Evolutionary conservation across 2,329 filamentous ascomycete genomes (phyloP), one percentile per base, ranked within the genome.

Genomic region (Fusarium staphyleae): DNA sequence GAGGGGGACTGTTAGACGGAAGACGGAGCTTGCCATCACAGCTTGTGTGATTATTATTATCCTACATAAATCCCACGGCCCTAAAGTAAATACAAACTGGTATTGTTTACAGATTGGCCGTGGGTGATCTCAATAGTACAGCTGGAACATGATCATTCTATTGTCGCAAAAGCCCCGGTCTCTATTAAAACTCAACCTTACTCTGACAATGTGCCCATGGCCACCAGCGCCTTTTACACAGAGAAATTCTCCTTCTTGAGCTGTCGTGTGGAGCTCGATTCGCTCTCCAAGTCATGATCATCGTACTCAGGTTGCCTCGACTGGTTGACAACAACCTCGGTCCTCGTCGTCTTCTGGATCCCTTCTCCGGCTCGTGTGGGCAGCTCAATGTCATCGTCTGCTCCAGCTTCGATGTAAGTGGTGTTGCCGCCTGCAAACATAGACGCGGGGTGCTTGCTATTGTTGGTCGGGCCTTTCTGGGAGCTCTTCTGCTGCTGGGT

Each of bases 301-400:
- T 67, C 65, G 11, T 58, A 55, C 8, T 62, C 62, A 1, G 60
- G 60, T 2, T 48, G 42, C 9, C 52, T 48, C 4, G 51, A 48
- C 9, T 55, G 53, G n/a, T 66, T 68, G 10, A 68, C 52, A 0
- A 60, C 37, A 2, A 68, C 60, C 5, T 68, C 66, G 0, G 57
- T 68, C 4, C 62, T 60, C 6, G 62, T 66, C 5, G 66, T 68
- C 55, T 68, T 68, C 22, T 68, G 65, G 4, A 68, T 68, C 0
- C 62, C 65, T 0, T 48, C 41, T 1, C 58, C 52, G 9, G 51
- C 8, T 6, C 33, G 50, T 1, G 43, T 40, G 2, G 61, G 57
- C 16, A 65, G n/a, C 14, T 66, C 63, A 13, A 67, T 61, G 3
- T 61, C 49, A 4, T 53, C 65, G 7, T 61, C 45, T 2, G 36